Base-by-base conservation (phyloP, 306 rosid species). In the Heteromeles arbutifolia region DNA sequence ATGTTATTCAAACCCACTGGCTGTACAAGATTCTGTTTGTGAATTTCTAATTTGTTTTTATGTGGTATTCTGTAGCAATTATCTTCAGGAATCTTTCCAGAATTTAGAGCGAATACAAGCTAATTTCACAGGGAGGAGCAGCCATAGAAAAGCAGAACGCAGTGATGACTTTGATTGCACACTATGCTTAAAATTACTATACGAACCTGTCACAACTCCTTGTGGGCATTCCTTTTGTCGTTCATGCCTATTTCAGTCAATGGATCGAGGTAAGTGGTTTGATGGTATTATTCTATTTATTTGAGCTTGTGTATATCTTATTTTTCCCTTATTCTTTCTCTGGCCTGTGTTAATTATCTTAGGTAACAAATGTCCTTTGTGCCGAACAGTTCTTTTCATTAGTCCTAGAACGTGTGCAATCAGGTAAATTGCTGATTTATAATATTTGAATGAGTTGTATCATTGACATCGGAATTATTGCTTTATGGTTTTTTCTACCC, bases 211-310 rank as follows among this genome's bases (percentile, higher is more conserved):
- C 65, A 96, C 99, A 81, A 92, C 98, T 66, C 96, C 99, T 78
- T 96, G 99, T 85, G 99, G 99, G 69, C 99, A 96, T 86, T 89
- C 98, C 12, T 96, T 96, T 82, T 96, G 98, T 84, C 99, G 89
- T 11, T 87, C 98, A 57, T 96, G 98, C 76, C 78, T 96, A 50
- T 92, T 92, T 84, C 99, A 89, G 88, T 76, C 97, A n/a, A 90
- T 89, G 96, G 99, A 96, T 87, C 84, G 91, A 76, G 86, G 99
- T 96, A 79, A 69, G 96, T 81, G 68, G 43, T 84, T 74, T 62
- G 43, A 80, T 83, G 25, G 59, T 72, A 63, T 72, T 78, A 67
- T 74, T 25, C 72, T 74, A 25, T 80, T 74, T 56, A 71, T 52
- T 39, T 69, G 32, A 34, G 19, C 64, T 72, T 11, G 39, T 70